Conservation (phyloP, 2,329 filamentous ascomycete species). For the Dothidotthia symphoricarpi region DNA sequence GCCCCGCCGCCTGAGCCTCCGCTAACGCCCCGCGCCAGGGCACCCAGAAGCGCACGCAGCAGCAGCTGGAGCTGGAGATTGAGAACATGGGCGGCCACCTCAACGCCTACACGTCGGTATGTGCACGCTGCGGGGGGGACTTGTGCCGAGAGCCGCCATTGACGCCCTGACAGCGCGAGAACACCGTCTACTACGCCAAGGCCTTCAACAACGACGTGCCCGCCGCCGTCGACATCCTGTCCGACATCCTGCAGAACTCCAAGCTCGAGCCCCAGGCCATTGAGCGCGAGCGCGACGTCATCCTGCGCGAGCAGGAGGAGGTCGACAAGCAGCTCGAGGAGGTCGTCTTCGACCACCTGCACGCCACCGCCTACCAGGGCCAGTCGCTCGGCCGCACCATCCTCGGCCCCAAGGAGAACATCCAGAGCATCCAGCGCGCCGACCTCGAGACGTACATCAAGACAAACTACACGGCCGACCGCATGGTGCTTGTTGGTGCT, state of each 20-base stretch:
- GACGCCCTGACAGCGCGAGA: slow-evolving; percentile 70
- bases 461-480: slow-evolving; percentile 98
- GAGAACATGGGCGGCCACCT: slow-evolving; percentile 99
- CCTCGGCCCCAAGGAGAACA: slow-evolving; percentile 96
- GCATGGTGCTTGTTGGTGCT: slow-evolving; percentile 96
- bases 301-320: slow-evolving; percentile 97
- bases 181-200: slow-evolving; percentile 99
- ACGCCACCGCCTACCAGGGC: slow-evolving; percentile 95
- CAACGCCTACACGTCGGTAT: slow-evolving; percentile 98
- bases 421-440: slow-evolving; percentile 87
- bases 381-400: slow-evolving; percentile 97
- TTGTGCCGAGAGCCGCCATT: slow-evolving; percentile 15
- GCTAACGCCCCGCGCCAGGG: slow-evolving; percentile 58
- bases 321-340: slow-evolving; percentile 99
- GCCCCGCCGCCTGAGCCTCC: slow-evolving; percentile 3
- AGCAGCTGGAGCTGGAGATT: slow-evolving; percentile 98
- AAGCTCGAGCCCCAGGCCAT: slow-evolving; percentile 92
- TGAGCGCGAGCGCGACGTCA: slow-evolving; percentile 97
- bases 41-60: slow-evolving; percentile 89
- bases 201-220: slow-evolving; percentile 97
- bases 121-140: slow-evolving; percentile 29
- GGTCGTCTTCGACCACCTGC: slow-evolving; percentile 98
- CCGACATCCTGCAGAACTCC: slow-evolving; percentile 99
- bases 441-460: slow-evolving; percentile 97
- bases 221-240: slow-evolving; percentile 94